phyloP scores from a whole-genome alignment of 1,284 basidiomycete species.

The Naganishia albida region DNA sequence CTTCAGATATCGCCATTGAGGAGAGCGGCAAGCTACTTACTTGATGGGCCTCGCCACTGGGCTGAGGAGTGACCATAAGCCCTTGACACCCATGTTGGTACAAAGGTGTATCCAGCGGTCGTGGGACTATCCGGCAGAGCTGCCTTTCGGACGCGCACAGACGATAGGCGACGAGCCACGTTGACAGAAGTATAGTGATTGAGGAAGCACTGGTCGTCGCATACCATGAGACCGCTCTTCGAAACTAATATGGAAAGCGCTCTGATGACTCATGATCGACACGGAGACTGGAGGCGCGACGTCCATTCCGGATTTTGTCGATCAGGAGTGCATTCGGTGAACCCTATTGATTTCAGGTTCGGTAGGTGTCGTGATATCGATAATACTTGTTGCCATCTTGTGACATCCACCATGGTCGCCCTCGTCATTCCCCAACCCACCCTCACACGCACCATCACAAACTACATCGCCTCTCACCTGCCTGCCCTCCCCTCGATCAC shows the following conservation, averaged over 20 bases:
- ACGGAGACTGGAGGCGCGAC: neutral
- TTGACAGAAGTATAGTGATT: too few species aligned
- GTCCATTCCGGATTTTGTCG: slow-evolving; percentile 7
- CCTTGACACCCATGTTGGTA: slow-evolving; percentile 83
- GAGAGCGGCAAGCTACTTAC: slow-evolving; percentile 57
- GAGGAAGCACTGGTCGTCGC: too few species aligned
- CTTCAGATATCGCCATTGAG: neutral
- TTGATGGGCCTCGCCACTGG: slow-evolving; percentile 86
- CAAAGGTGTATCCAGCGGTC: neutral
- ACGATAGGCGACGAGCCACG: neutral
- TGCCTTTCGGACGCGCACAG: too few species aligned
- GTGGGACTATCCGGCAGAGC: neutral
- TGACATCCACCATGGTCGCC: slow-evolving; percentile 37
- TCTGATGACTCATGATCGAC: slow-evolving; percentile 8
- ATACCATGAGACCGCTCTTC: too few species aligned
- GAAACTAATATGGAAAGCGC: too few species aligned
- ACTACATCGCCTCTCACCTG: slow-evolving; percentile 37
- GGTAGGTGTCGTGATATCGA: neutral
- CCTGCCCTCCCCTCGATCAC: slow-evolving; percentile 27
- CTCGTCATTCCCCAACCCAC: slow-evolving; percentile 33
- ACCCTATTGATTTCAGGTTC: neutral
- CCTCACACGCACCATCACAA: slow-evolving; percentile 22
- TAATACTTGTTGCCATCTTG: too few species aligned
- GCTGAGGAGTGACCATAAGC: slow-evolving; percentile 84
- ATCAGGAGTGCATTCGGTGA: neutral